A percentile compares a stretch with the other conserved stretches of the same genome.
These are phyloP conservation scores for Aureobasidium sp. DNA, from an alignment of 2,329 filamentous ascomycete genomes.

Conservation along the genomic window DNA sequence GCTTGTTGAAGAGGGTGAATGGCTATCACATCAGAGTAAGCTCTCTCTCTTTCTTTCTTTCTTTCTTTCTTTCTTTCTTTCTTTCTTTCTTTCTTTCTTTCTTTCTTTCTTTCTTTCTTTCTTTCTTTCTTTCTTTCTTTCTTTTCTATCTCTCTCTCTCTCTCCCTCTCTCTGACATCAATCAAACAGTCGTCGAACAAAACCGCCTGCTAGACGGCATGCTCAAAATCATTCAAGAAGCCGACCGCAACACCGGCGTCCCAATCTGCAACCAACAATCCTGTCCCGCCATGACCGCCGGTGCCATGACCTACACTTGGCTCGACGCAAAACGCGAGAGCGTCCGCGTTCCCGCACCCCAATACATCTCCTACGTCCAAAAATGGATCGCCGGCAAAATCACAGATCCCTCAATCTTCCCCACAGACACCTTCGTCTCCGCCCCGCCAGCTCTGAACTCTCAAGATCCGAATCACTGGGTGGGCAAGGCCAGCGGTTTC, in stretches of 20 bases:
- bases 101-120: no score
- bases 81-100: no score
- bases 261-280: constrained; percentile 76
- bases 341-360: constrained; percentile 83
- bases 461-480: constrained; percentile 60
- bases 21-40: constrained; percentile 89
- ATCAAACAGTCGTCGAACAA: constrained; percentile 71
- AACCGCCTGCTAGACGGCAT: constrained; percentile 85
- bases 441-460: constrained; percentile 50
- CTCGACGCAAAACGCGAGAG: constrained; percentile 80
- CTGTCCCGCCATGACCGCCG: constrained; percentile 91
- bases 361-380: constrained; percentile 93
- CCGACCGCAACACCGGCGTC: constrained; percentile 65
- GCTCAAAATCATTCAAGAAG: constrained; percentile 79
- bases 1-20: constrained; percentile 89
- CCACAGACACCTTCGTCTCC: constrained; percentile 70
- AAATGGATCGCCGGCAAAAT: constrained; percentile 97
- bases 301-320: constrained; percentile 97
- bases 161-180: background rate
- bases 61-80: no score
- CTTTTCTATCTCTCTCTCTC: no score
- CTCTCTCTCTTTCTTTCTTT: no score
- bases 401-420: constrained; percentile 82
- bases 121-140: no score
- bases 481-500: constrained; percentile 79